These are phyloP conservation scores for Hura crepitans DNA, from an alignment of 441 rosid species.

Conservation along the genomic window DNA sequence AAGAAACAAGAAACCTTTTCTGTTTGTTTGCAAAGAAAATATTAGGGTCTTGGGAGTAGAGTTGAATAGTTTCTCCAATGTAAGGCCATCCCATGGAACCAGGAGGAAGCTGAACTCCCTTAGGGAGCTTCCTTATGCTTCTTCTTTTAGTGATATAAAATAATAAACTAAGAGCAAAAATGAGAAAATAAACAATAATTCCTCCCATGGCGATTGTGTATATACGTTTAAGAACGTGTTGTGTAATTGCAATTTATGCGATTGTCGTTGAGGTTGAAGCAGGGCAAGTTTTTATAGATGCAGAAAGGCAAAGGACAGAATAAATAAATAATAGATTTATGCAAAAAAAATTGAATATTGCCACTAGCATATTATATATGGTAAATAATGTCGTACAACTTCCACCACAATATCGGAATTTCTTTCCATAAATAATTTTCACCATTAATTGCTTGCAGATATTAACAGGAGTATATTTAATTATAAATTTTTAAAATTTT, in stretches of 20 bases:
- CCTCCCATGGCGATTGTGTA: conserved; percentile 21
- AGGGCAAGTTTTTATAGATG: conserved; percentile 26
- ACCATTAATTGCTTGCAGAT: background rate
- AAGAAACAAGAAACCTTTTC: conserved; percentile 43
- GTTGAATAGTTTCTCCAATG: conserved; percentile 85
- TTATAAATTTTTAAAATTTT: too few species aligned
- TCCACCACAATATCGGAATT: conserved; percentile 8
- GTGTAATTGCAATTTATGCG: conserved; percentile 10
- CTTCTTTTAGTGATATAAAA: conserved; percentile 22
- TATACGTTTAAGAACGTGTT: conserved; percentile 4
- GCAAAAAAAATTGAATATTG: background rate
- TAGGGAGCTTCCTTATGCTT: conserved; percentile 21
- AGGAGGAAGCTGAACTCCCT: conserved; percentile 62
- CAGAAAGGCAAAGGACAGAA: conserved; percentile 12
- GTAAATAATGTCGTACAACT: conserved; percentile 1
- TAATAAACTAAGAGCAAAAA: conserved; percentile 30
- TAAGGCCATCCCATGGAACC: conserved; percentile 94
- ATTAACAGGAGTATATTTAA: background rate
- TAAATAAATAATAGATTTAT: background rate
- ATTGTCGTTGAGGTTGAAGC: conserved; percentile 13
- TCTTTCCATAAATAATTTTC: background rate
- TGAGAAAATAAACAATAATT: conserved; percentile 24
- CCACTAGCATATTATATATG: background rate
- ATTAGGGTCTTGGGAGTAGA: conserved; percentile 84
- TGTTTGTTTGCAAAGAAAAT: conserved; percentile 69